Percentiles rank a stretch among this genome's conserved stretches.
Conservation (phyloP, 139 green algal genomes). For the Coelastrella sp. region DNA sequence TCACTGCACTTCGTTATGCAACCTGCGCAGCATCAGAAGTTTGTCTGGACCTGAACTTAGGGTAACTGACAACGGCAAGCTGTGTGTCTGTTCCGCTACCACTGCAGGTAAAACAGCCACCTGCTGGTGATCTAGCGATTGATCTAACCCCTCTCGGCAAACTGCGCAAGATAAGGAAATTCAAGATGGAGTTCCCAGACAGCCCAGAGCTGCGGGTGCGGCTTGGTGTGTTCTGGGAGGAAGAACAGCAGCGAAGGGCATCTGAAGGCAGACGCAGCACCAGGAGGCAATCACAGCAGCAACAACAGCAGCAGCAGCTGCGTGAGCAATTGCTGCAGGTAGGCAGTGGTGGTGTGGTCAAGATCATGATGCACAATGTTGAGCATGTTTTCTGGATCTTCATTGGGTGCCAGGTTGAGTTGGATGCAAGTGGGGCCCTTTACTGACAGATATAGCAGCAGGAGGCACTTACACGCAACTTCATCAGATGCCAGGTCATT, state of each 20-base stretch:
- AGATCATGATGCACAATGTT: too few relatives aligned
- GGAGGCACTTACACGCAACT: too few relatives aligned
- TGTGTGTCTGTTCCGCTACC: background rate
- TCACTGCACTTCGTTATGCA: too few relatives aligned
- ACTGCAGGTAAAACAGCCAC: background rate
- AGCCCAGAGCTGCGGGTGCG: background rate
- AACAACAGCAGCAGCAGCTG: conserved; percentile 12
- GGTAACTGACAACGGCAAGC: too few relatives aligned
- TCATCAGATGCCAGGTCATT: too few relatives aligned
- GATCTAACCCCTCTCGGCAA: conserved; percentile 7
- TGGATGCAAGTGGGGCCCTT: too few relatives aligned
- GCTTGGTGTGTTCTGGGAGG: background rate
- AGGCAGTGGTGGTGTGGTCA: background rate
- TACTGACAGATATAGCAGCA: too few relatives aligned
- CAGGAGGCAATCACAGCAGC: background rate
- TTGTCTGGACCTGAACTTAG: too few relatives aligned
- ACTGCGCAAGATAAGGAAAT: background rate
- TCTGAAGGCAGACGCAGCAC: background rate
- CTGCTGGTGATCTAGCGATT: background rate
- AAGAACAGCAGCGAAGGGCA: background rate
- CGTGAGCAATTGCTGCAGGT: background rate
- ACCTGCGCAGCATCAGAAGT: too few relatives aligned
- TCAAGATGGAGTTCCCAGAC: background rate
- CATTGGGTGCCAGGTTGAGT: too few relatives aligned
- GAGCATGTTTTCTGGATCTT: background rate